Evolutionary conservation across 2,329 filamentous ascomycete species (phyloP), one percentile per base, ranked within the genome.

Genomic region (Aspergillus aculeatus): DNA sequence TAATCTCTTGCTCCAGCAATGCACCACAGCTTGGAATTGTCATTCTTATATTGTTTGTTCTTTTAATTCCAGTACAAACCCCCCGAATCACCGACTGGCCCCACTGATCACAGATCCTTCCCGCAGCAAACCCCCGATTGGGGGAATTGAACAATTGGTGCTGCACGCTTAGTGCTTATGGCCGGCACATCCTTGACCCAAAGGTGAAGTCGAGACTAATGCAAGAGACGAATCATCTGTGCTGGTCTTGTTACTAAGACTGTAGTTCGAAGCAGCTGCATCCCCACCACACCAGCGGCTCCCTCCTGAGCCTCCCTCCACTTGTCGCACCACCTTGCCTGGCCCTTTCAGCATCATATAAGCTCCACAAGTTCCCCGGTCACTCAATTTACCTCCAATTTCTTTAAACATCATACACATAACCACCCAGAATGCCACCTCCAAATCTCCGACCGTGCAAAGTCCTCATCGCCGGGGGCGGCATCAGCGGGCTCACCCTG

Each of bases 401-500:
- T 29, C 26, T 9, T 29, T 10, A 2, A 9, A 1, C 2, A 29
- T 29, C 26, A 2, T 3, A 35, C 14, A 3, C 2, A 12, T 14
- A 4, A 16, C 32, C 32, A 35, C 32, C 32, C 12, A 16, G 11
- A 35, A 35, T 35, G 32, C 32, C 32, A 35, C 3, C 12, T 12
- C 4, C 4, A 35, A 35, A 35, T 47, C 51, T 4, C 21, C 38
- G 52, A 31, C 52, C 52, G 4, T 54, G 52, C 10, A 54, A 47
- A 11, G 52, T 54, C 12, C 21, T 57, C 2, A 7, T 58, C 29
- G 50, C 41, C 7, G 56, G 56, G 5, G 50, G 50, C 5, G 47
- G 56, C 5, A 16, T 58, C 1, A 24, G 50, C 5, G 59, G 59
- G 7, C 61, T 71, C 10, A 53, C 65, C 19, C 54, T 68, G 21